Evolutionary conservation across 2,329 filamentous ascomycete species (phyloP), one percentile per base, ranked within the genome.

Genomic region (Neurospora sp.): DNA sequence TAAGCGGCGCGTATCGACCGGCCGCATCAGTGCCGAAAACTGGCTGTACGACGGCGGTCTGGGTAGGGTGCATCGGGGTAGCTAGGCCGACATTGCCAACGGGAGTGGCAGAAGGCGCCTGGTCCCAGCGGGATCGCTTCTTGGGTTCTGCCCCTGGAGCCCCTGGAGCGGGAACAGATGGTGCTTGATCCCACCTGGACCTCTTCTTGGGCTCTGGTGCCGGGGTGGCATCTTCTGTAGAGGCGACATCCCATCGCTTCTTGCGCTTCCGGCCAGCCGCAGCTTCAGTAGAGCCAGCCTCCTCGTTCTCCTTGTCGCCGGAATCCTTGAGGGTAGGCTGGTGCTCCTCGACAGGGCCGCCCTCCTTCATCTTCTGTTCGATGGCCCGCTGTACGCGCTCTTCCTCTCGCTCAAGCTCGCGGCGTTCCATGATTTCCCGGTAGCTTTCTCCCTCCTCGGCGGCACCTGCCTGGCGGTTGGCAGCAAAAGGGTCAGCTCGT

Each of bases 371-470:
- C 80, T 91, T 91, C 67, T 96, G 91, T 74, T 91, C 88, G 73
- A 99, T 96, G 68, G 92, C 85, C 76, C 87, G 90, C 75, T 87
- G 86, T 41, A 99, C 91, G 73, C 95, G 88, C 76, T 95, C 92
- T 81, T 99, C 96, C 82, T 99, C 96, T 74, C 93, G 89, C 81
- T 99, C 95, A 10, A 98, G 81, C 75, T 99, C 95, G 69, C 93
- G 91, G 74, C 90, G 85, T 74, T 92, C 91, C 95, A 99, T 98
- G 68, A 96, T 86, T 73, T 97, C 92, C 75, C 92, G 89, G 79
- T 98, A 99, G 71, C 89, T 95, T 72, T 91, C 85, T 19, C 92
- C 93, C 74, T 93, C 90, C 69, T 88, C 87, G 37, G 86, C 83
- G 33, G 86, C 87, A 70, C 88, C 89, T 66, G 86, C 88, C 78